Percentiles rank a stretch among this genome's conserved stretches.
These are phyloP conservation scores for Yamadazyma philogaea DNA, from an alignment of 805 yeast genomes.

Conservation along the genomic window DNA sequence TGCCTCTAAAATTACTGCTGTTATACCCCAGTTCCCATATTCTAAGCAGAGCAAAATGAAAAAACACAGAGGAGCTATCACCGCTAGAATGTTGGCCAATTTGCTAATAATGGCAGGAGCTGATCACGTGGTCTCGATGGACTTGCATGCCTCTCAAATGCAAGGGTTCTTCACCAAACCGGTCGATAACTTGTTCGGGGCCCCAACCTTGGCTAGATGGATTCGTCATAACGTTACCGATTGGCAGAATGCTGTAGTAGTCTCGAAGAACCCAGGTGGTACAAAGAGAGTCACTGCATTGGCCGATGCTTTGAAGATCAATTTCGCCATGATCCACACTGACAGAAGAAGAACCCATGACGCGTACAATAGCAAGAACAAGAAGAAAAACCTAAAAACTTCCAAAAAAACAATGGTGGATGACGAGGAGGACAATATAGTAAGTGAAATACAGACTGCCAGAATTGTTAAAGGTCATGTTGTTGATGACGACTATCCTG, in stretches of 20 bases:
- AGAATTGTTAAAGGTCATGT: conserved; percentile 96
- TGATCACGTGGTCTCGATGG: conserved; percentile 98
- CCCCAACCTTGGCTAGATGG: conserved; percentile 96
- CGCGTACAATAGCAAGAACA: conserved; percentile 34
- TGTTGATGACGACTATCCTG: conserved; percentile 73
- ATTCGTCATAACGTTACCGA: conserved; percentile 85
- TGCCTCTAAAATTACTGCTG: conserved; percentile 96
- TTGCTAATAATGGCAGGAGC: conserved; percentile 97
- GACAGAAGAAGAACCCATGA: conserved; percentile 91
- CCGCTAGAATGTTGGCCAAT: conserved; percentile 97
- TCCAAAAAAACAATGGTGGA: conserved; percentile 34
- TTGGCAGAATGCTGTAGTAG: conserved; percentile 87
- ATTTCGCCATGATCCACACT: conserved; percentile 98
- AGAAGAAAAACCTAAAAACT: conserved; percentile 45
- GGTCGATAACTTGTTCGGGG: conserved; percentile 93
- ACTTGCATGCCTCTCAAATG: conserved; percentile 95
- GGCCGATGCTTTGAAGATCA: conserved; percentile 94
- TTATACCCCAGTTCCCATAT: conserved; percentile 96
- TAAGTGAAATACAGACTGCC: conserved; percentile 88
- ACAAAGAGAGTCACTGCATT: conserved; percentile 96
- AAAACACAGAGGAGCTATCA: conserved; percentile 97
- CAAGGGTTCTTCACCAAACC: conserved; percentile 98
- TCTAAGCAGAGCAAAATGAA: conserved; percentile 98
- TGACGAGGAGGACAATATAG: conserved; percentile 57
- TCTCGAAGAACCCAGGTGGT: conserved; percentile 99